phyloP scores from a whole-genome alignment of 2,329 filamentous ascomycete species.

The Ascosphaera apis region DNA sequence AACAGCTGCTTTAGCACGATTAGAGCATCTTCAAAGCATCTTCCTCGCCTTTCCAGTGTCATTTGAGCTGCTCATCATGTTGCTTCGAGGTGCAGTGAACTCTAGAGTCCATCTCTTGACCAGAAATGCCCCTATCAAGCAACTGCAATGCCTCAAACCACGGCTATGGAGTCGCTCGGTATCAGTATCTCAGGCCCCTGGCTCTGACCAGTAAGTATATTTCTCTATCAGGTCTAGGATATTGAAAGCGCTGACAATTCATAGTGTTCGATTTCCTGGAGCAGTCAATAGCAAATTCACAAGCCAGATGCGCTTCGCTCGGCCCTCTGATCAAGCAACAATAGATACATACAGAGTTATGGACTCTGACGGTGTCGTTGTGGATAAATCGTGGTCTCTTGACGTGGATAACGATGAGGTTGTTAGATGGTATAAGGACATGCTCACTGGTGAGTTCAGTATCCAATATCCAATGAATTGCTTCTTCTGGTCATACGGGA shows the following conservation, averaged over 20 bases:
- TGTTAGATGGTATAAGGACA: constrained; percentile 37
- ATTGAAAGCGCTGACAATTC: constrained; percentile 5
- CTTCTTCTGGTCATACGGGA: background rate
- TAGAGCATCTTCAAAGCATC: no score
- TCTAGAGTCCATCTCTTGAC: no score
- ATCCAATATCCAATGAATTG: background rate
- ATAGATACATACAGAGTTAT: constrained; percentile 84
- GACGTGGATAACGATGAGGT: constrained; percentile 42
- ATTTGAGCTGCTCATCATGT: no score
- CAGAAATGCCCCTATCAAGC: no score
- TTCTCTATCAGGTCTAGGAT: background rate
- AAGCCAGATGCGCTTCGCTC: constrained; percentile 51
- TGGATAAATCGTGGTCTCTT: constrained; percentile 45
- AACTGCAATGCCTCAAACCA: no score
- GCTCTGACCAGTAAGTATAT: constrained; percentile 33
- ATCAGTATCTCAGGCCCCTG: constrained; percentile 33
- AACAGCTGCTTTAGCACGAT: no score
- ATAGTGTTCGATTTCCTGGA: constrained; percentile 56
- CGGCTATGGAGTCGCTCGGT: constrained; percentile 31
- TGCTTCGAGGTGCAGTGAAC: no score
- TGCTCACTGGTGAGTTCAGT: constrained; percentile 29
- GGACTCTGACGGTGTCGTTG: constrained; percentile 63
- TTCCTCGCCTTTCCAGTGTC: no score
- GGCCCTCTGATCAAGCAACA: constrained; percentile 46
- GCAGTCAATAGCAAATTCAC: constrained; percentile 89